A percentile compares a stretch with the other conserved stretches of the same genome.
Evolutionary conservation across 2,329 filamentous ascomycete species (phyloP).

Genomic region (Aspergillus pseudonomiae): DNA sequence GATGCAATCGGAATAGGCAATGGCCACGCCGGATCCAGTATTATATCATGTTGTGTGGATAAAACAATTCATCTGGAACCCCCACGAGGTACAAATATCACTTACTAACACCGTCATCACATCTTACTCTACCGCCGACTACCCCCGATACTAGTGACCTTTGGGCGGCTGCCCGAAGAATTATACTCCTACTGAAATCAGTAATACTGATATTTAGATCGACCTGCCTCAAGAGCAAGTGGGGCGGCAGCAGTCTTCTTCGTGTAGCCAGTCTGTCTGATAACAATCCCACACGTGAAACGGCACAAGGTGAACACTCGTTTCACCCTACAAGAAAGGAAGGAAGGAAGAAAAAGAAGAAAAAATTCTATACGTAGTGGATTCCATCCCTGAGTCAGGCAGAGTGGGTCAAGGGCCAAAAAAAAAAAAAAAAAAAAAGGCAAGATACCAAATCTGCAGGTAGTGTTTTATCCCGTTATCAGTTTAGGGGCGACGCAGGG

Average conservation of each 20-base stretch:
- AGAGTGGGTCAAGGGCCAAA: not conserved
- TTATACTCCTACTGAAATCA: not conserved
- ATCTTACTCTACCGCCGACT: not conserved
- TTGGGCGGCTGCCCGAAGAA: not conserved
- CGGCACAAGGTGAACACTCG: not conserved
- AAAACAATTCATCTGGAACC: not conserved
- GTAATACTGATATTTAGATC: not conserved
- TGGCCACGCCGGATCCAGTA: not conserved
- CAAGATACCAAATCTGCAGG: not conserved
- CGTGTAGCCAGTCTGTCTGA: not conserved
- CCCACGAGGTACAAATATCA: not conserved
- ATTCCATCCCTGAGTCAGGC: not conserved
- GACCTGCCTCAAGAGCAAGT: not conserved
- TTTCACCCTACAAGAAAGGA: not conserved
- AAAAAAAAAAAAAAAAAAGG: not conserved
- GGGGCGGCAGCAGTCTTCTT: not conserved
- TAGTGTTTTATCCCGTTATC: not conserved
- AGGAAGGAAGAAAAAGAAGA: not conserved
- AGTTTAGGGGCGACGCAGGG: not conserved
- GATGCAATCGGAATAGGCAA: not conserved
- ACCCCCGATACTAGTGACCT: not conserved
- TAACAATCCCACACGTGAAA: not conserved
- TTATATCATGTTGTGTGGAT: not conserved
- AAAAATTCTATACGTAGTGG: not conserved
- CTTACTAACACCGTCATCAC: not conserved